phyloP scores from a whole-genome alignment of 1,284 basidiomycete species.

The Cutaneotrichosporon sp. region DNA sequence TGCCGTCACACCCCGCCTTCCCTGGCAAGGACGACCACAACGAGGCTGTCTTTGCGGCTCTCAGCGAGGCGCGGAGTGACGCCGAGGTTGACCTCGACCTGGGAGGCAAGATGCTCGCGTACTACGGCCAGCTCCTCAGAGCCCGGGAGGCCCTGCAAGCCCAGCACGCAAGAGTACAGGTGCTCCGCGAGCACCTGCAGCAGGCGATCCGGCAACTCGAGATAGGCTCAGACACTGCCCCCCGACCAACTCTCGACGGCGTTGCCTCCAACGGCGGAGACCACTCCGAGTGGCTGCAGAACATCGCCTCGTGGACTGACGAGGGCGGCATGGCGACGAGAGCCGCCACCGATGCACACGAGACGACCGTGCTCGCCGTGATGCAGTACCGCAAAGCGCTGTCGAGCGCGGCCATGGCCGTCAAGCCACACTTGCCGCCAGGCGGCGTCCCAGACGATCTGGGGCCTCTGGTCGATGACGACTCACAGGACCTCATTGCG shows the following conservation, averaged over 20 bases:
- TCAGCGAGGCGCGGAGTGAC: slow-evolving; percentile 15
- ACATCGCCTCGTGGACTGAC: slow-evolving; percentile 17
- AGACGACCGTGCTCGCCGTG: slow-evolving; percentile 21
- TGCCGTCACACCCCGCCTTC: slow-evolving; percentile 34
- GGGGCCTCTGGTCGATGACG: slow-evolving; percentile 17
- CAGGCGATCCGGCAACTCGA: slow-evolving; percentile 11
- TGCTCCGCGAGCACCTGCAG: slow-evolving; percentile 14
- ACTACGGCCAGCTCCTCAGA: slow-evolving; percentile 29
- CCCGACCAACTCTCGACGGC: slow-evolving; percentile 20
- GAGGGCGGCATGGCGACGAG: slow-evolving; percentile 15
- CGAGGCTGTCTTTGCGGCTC: slow-evolving; percentile 12
- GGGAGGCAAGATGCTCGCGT: slow-evolving; percentile 26
- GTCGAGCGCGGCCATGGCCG: slow-evolving; percentile 13
- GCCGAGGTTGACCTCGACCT: slow-evolving; percentile 22
- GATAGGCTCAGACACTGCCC: slow-evolving; percentile 6
- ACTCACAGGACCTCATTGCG: slow-evolving; percentile 18
- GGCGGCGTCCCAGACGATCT: slow-evolving; percentile 21
- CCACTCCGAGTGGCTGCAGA: slow-evolving; percentile 19
- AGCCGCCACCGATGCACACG: slow-evolving; percentile 14
- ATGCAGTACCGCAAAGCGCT: slow-evolving; percentile 27
- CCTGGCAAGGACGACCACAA: slow-evolving; percentile 34
- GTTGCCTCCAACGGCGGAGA: slow-evolving; percentile 12
- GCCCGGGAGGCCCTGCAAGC: slow-evolving; percentile 19
- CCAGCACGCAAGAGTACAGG: slow-evolving; percentile 15
- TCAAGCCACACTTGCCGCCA: slow-evolving; percentile 15